Conservation (phyloP, 1,284 basidiomycete species). For the Naganishia cerealis region DNA sequence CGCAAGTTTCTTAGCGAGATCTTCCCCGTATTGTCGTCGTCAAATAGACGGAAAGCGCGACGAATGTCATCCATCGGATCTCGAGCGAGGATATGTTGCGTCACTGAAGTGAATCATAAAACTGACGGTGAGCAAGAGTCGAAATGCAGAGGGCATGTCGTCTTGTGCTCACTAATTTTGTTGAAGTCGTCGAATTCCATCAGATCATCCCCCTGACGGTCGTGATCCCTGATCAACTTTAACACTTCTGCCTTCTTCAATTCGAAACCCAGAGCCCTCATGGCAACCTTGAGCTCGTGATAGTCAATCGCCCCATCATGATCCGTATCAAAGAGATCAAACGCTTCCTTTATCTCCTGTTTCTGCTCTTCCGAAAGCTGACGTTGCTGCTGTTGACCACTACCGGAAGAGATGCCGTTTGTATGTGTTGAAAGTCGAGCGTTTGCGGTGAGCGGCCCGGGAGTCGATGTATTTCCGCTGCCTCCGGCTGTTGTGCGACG, state of each 20-base stretch:
- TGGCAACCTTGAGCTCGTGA: conserved; percentile 97
- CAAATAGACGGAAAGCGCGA: conserved; percentile 92
- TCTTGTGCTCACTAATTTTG: conserved; percentile 80
- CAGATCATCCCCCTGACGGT: conserved; percentile 81
- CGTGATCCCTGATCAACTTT: conserved; percentile 88
- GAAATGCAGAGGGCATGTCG: background rate
- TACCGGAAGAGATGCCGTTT: conserved; percentile 22
- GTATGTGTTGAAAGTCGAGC: conserved; percentile 26
- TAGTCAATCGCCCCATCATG: conserved; percentile 97
- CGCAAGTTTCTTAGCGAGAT: conserved; percentile 88
- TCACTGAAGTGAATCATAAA: conserved; percentile 64
- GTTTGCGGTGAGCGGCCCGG: conserved; percentile 24
- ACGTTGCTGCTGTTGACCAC: conserved; percentile 50
- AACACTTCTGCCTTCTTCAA: conserved; percentile 97
- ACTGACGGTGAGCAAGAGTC: background rate
- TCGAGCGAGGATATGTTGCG: conserved; percentile 83
- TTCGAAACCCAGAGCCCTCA: conserved; percentile 96
- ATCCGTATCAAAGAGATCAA: conserved; percentile 98
- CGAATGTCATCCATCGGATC: conserved; percentile 97
- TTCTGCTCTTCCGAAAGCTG: conserved; percentile 91
- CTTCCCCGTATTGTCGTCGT: conserved; percentile 92
- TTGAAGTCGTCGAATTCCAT: conserved; percentile 95
- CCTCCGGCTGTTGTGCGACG: conserved; percentile 27
- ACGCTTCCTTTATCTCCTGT: conserved; percentile 97
- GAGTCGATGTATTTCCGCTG: conserved; percentile 22